phyloP scores from a whole-genome alignment of 2,329 filamentous ascomycete genomes.

The Cladobotryum mycophilum region DNA sequence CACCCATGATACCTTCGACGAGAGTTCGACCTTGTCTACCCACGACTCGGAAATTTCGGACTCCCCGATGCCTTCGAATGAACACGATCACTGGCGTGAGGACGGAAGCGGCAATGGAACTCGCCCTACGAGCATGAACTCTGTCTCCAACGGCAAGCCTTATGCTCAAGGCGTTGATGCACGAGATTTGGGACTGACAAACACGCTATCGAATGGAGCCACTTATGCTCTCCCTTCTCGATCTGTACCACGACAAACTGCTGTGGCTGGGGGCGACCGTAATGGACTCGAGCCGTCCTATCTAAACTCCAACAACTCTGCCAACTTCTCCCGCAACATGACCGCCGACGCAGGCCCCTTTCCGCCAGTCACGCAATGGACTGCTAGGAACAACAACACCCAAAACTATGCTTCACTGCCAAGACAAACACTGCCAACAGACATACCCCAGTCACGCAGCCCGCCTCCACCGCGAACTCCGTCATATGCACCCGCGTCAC shows the following conservation, averaged over 20 bases:
- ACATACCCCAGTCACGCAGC: constrained; percentile 10
- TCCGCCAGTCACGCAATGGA: constrained; percentile 12
- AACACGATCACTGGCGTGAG: constrained; percentile 10
- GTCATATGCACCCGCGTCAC: constrained; percentile 14
- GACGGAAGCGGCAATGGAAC: constrained; percentile 26
- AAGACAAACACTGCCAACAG: constrained; percentile 12
- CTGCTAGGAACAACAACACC: constrained; percentile 9
- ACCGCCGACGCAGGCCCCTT: constrained; percentile 18
- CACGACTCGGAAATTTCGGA: constrained; percentile 48
- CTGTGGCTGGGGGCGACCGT: constrained; percentile 1
- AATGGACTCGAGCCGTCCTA: constrained; percentile 14
- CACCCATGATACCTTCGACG: constrained; percentile 49
- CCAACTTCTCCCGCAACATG: constrained; percentile 13
- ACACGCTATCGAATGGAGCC: constrained; percentile 22
- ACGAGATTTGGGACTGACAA: constrained; percentile 21
- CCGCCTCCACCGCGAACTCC: constrained; percentile 7
- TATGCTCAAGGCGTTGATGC: constrained; percentile 25
- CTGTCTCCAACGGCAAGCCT: constrained; percentile 51
- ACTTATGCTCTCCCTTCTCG: constrained; percentile 23
- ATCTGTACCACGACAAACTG: constrained; percentile 18
- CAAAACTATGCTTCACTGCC: constrained; percentile 15
- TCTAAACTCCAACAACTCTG: constrained; percentile 11
- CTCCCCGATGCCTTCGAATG: constrained; percentile 37
- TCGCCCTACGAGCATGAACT: constrained; percentile 50
- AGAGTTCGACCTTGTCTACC: constrained; percentile 47